A percentile compares a stretch with the other conserved stretches of the same genome.
phyloP scores from a whole-genome alignment of 768 basidiomycete species.

The Mrakia hoshinonis region DNA sequence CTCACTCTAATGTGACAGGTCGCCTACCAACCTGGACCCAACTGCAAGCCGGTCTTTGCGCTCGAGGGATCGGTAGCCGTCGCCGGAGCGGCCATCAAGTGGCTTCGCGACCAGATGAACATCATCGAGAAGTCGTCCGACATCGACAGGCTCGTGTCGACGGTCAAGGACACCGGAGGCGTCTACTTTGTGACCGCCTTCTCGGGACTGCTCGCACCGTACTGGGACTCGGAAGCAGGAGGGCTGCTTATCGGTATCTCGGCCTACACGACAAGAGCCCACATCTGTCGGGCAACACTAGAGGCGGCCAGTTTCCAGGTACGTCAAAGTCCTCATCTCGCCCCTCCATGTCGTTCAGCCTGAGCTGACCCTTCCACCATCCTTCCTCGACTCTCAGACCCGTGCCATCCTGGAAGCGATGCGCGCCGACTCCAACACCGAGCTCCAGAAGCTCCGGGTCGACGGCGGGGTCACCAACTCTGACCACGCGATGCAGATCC shows the following conservation, averaged over 20 bases:
- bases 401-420: slow-evolving; percentile 91
- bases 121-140: slow-evolving; percentile 72
- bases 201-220: slow-evolving; percentile 84
- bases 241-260: slow-evolving; percentile 67
- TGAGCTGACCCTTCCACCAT: background rate
- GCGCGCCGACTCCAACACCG: slow-evolving; percentile 64
- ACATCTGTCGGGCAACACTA: slow-evolving; percentile 87
- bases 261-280: slow-evolving; percentile 70
- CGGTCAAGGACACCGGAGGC: slow-evolving; percentile 71
- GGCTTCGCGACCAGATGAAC: slow-evolving; percentile 84
- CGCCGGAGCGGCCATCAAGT: slow-evolving; percentile 90
- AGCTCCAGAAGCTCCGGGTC: slow-evolving; percentile 78
- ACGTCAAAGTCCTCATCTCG: background rate
- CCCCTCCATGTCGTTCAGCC: background rate
- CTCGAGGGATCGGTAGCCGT: slow-evolving; percentile 92
- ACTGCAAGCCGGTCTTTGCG: slow-evolving; percentile 74
- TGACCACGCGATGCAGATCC: slow-evolving; percentile 45
- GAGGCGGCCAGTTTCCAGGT: slow-evolving; percentile 78
- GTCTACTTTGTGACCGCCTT: slow-evolving; percentile 53
- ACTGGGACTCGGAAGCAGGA: slow-evolving; percentile 85
- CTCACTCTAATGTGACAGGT: slow-evolving; percentile 53
- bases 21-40: slow-evolving; percentile 77
- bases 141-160: slow-evolving; percentile 72
- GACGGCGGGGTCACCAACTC: slow-evolving; percentile 89
- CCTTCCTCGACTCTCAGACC: slow-evolving; percentile 52